These are phyloP conservation scores for Meripilus lineatus DNA, from an alignment of 1,284 basidiomycete genomes.

Conservation along the genomic window DNA sequence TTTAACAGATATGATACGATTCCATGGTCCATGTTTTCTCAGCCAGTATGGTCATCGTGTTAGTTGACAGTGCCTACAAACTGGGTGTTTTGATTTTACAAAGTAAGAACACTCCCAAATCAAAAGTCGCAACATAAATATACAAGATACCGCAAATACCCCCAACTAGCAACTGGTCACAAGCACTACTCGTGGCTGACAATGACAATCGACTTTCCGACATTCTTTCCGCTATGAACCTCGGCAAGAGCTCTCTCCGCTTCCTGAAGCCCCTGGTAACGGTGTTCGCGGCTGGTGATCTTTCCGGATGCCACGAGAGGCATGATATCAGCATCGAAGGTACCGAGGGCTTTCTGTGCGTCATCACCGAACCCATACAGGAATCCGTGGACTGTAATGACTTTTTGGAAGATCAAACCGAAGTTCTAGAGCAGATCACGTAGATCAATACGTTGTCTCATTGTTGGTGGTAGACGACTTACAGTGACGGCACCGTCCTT, in stretches of 20 bases:
- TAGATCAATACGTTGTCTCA: not conserved
- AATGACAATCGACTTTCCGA: conserved; percentile 11
- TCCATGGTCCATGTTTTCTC: no score
- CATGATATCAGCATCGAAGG: conserved; percentile 9
- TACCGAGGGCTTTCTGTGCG: not conserved
- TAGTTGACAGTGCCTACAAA: no score
- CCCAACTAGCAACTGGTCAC: no score
- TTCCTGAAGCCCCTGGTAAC: conserved; percentile 8
- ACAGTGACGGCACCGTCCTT: conserved; percentile 10
- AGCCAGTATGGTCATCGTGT: no score
- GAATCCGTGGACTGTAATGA: conserved; percentile 11
- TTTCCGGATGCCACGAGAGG: conserved; percentile 9
- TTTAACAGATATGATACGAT: no score
- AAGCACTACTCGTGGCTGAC: conserved; percentile 10
- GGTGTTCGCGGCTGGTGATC: conserved; percentile 12
- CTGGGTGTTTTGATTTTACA: no score
- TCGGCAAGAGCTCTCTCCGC: conserved; percentile 9
- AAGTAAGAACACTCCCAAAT: not conserved
- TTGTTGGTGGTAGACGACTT: not conserved
- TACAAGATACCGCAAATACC: no score
- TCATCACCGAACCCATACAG: conserved; percentile 4
- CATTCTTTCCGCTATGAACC: conserved; percentile 11
- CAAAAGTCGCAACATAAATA: not conserved
- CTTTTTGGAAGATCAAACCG: conserved; percentile 11
- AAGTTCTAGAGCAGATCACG: conserved; percentile 6